Base-by-base conservation (phyloP, 305 asterid species). In the Fraxinus velutina region DNA sequence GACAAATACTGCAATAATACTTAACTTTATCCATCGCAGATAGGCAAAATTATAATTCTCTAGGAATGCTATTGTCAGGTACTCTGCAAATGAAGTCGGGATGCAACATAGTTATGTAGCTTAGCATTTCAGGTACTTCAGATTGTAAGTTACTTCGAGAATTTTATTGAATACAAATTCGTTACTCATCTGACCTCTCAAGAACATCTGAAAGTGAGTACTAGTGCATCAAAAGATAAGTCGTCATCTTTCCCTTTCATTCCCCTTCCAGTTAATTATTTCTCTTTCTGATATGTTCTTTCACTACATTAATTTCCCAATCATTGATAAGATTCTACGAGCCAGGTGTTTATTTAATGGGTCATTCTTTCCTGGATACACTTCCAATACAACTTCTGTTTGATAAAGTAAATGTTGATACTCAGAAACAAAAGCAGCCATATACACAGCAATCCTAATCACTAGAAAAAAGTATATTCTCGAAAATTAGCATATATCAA, bases 61-160 rank as follows among this genome's bases (percentile, higher is more conserved):
- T 3, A 4, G 34, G 42, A 21, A 22, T 24, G 68, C 60, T 72
- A 21, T 77, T 36, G 44, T 42, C 7, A 68, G 33, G 77, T n/a
- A 2, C 52, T 60, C 84, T 72, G 83, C 83, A 60, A 55, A 83
- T 68, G 44, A 80, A 84, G 55, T 42, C 22, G 2, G 4, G 74
- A 52, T 13, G 82, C 33, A 36, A 44, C 27, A 83, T 33, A 19
- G 68, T 27, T 47, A 57, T 64, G 47, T 15, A 68, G 74, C 39
- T 27, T 10, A 29, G 36, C 34, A 12, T 68, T 30, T 29, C 79
- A 27, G 68, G 19, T 13, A 36, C 32, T 27, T 64, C 8, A 34
- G 39, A 6, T 7, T 15, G 47, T 42, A 22, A 13, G 74, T 8
- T 2, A 37, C 6, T 10, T 15, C 7, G 19, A 13, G 66, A 22